Conservation (phyloP, 2,329 filamentous ascomycete genomes). For the Sarocladium brachiariae region DNA sequence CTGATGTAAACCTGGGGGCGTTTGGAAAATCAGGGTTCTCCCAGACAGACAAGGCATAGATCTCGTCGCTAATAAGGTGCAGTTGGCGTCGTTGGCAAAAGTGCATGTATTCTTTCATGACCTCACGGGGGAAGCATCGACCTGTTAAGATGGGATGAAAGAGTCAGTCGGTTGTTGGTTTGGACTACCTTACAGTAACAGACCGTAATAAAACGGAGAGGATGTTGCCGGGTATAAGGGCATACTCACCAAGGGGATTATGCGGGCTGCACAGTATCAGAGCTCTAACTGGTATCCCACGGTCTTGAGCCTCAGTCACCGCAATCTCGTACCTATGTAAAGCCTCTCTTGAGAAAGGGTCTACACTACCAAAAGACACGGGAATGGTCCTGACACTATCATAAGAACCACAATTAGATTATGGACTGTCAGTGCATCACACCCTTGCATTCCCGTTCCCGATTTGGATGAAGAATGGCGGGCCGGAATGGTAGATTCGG, state of each 20-base stretch:
- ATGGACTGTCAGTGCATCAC: no score
- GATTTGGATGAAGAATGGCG: no score
- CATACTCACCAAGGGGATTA: not conserved
- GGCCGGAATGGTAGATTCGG: no score
- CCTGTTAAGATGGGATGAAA: constrained; percentile 15
- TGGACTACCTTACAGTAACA: no score
- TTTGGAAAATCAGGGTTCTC: constrained; percentile 19
- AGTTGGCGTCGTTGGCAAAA: constrained; percentile 43
- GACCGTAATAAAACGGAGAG: no score
- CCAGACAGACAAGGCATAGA: constrained; percentile 48
- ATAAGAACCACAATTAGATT: no score
- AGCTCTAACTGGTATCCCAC: not conserved
- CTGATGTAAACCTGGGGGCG: constrained; percentile 36
- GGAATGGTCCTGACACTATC: no score
- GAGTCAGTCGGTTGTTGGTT: no score
- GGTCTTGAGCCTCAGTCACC: not conserved
- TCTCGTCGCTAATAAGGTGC: constrained; percentile 52
- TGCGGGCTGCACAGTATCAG: not conserved
- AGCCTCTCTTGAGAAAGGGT: not conserved
- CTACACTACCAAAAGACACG: not conserved
- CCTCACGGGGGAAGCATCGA: constrained; percentile 36
- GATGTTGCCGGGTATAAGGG: no score
- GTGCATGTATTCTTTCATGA: constrained; percentile 35
- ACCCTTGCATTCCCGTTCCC: no score
- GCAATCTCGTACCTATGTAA: not conserved